These are phyloP conservation scores for Hordeum marinum DNA, from an alignment of 176 grass and related monocot genomes.

Conservation along the genomic window DNA sequence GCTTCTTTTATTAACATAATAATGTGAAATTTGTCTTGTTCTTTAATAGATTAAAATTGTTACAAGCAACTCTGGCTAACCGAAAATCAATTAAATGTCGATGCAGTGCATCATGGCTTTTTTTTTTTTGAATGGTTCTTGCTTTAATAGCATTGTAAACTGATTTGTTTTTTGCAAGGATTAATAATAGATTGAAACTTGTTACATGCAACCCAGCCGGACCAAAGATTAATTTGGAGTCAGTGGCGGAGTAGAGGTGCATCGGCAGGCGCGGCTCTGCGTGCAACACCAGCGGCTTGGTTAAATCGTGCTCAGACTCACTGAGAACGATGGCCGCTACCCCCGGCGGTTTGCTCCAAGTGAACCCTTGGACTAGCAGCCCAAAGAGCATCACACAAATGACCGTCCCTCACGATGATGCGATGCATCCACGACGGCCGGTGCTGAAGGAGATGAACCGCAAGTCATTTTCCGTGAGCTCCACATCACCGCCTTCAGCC, in stretches of 20 bases:
- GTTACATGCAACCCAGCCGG: too few species aligned
- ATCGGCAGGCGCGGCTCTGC: neutral
- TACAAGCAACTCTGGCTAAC: too few species aligned
- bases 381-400: slow-evolving; percentile 8
- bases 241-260: neutral
- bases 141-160: too few species aligned
- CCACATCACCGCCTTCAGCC: neutral
- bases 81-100: too few species aligned
- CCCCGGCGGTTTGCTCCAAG: neutral
- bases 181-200: too few species aligned
- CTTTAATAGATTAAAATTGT: too few species aligned
- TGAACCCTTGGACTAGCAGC: slow-evolving; percentile 28
- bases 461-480: slow-evolving; percentile 14
- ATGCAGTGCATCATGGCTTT: too few species aligned
- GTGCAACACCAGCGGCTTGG: neutral
- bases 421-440: slow-evolving; percentile 3
- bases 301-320: neutral
- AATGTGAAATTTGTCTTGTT: too few species aligned
- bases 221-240: neutral
- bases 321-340: neutral
- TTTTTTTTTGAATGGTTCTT: too few species aligned
- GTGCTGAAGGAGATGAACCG: slow-evolving; percentile 27
- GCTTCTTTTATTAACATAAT: too few species aligned
- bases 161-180: too few species aligned
- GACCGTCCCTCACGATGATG: neutral